Percentiles rank a stretch among this genome's conserved stretches.
Conservation (phyloP, 441 rosid species). For the Mallotus repandus region DNA sequence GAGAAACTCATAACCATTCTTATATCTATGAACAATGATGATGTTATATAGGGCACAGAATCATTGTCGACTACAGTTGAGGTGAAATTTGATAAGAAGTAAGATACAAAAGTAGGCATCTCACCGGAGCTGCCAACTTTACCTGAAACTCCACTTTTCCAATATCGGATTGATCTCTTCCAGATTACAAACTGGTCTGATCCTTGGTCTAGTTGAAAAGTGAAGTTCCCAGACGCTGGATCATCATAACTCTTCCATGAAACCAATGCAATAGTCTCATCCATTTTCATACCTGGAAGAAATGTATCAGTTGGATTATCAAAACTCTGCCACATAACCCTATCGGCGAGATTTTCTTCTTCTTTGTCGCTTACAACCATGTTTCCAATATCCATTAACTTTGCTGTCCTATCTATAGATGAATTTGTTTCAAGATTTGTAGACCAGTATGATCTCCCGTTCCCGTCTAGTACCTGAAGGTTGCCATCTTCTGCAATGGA, state of each 20-base stretch:
- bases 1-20: conserved; percentile 44
- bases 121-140: conserved; percentile 34
- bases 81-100: conserved; percentile 51
- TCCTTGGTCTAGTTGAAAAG: conserved; percentile 45
- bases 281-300: conserved; percentile 74
- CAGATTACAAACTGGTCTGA: conserved; percentile 35
- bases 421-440: conserved; percentile 26
- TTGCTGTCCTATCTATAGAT: conserved; percentile 21
- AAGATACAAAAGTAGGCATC: conserved; percentile 41
- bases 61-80: conserved; percentile 22
- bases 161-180: conserved; percentile 39
- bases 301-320: conserved; percentile 63
- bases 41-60: conserved; percentile 35
- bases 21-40: conserved; percentile 31
- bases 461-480: conserved; percentile 34
- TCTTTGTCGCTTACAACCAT: conserved; percentile 36
- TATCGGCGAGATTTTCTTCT: conserved; percentile 9
- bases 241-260: conserved; percentile 51
- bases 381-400: conserved; percentile 57
- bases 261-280: conserved; percentile 32
- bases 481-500: conserved; percentile 38
- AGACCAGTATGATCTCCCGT: conserved; percentile 29
- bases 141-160: conserved; percentile 46
- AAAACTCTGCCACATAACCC: conserved; percentile 58
- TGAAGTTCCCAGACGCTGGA: conserved; percentile 55